phyloP scores from a whole-genome alignment of 805 yeast species.

The Lipomyces sp. region DNA sequence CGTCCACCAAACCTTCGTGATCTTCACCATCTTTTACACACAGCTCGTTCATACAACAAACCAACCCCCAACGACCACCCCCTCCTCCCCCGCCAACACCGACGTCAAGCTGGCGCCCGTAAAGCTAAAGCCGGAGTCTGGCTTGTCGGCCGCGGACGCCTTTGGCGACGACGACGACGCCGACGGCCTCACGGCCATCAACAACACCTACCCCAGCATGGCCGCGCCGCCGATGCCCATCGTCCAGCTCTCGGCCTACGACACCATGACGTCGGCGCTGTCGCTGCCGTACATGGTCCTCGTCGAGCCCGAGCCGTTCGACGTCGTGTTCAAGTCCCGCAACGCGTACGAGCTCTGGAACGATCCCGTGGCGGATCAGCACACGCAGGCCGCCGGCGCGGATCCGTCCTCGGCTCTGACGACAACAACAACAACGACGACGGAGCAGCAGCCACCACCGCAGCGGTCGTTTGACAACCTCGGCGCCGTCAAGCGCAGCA shows the following conservation, averaged over 20 bases:
- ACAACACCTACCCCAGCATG: too few relatives aligned
- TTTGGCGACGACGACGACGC: neutral
- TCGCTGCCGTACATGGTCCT: slow-evolving; percentile 27
- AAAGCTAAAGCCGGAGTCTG: too few relatives aligned
- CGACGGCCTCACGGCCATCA: too few relatives aligned
- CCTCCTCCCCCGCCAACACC: too few relatives aligned
- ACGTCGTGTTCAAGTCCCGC: slow-evolving; percentile 13
- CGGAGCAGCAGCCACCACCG: neutral
- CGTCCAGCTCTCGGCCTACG: slow-evolving; percentile 6
- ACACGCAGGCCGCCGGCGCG: neutral
- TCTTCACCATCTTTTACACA: too few relatives aligned
- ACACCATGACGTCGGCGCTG: slow-evolving; percentile 23
- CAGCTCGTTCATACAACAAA: too few relatives aligned
- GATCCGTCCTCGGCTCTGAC: neutral
- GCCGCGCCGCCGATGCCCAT: neutral
- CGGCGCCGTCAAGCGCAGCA: slow-evolving; percentile 3
- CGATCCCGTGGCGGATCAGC: slow-evolving; percentile 18
- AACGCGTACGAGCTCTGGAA: slow-evolving; percentile 28
- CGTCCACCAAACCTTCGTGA: too few relatives aligned
- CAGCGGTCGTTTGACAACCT: slow-evolving; percentile 21
- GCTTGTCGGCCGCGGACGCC: neutral
- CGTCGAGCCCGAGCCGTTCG: slow-evolving; percentile 23
- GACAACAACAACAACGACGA: neutral
- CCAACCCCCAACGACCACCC: too few relatives aligned
- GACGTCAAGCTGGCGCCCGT: too few relatives aligned